A percentile compares a stretch with the other conserved stretches of the same genome.
These are phyloP conservation scores for Chalara sp. DNA, from an alignment of 2,329 filamentous ascomycete genomes.

Conservation along the genomic window DNA sequence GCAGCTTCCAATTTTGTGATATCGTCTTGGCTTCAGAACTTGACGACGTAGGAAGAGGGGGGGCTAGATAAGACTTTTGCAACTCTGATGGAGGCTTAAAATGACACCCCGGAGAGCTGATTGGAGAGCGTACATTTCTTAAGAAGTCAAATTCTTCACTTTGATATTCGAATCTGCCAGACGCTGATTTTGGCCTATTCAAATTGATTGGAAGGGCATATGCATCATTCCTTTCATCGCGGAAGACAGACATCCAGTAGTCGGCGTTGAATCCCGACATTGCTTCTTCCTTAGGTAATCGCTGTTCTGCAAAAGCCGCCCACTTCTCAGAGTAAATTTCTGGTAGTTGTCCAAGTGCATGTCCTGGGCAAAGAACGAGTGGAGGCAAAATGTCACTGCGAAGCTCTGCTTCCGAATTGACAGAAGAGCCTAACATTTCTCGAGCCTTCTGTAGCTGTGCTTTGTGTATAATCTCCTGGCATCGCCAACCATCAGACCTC, in stretches of 20 bases:
- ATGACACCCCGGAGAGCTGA: no score
- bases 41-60: no score
- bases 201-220: not conserved
- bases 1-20: no score
- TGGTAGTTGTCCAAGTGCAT: constrained; percentile 3
- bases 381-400: not conserved
- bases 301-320: constrained; percentile 2
- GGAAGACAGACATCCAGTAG: constrained; percentile 2
- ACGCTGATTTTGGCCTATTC: not conserved
- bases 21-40: no score
- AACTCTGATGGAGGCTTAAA: no score
- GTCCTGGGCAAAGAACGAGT: constrained; percentile 5
- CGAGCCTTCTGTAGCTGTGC: constrained; percentile 1
- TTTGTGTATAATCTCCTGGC: not conserved
- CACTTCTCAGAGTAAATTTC: constrained; percentile 4
- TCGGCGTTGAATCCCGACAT: constrained; percentile 5
- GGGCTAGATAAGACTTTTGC: no score
- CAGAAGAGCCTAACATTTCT: not conserved
- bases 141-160: no score
- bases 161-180: not conserved
- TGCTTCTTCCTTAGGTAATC: constrained; percentile 7
- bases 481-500: constrained; percentile 4
- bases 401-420: not conserved
- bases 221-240: not conserved
- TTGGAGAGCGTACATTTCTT: no score